A percentile compares a stretch with the other conserved stretches of the same genome.
These are phyloP conservation scores for Beauveria caledonica DNA, from an alignment of 2,329 filamentous ascomycete genomes.

Conservation along the genomic window DNA sequence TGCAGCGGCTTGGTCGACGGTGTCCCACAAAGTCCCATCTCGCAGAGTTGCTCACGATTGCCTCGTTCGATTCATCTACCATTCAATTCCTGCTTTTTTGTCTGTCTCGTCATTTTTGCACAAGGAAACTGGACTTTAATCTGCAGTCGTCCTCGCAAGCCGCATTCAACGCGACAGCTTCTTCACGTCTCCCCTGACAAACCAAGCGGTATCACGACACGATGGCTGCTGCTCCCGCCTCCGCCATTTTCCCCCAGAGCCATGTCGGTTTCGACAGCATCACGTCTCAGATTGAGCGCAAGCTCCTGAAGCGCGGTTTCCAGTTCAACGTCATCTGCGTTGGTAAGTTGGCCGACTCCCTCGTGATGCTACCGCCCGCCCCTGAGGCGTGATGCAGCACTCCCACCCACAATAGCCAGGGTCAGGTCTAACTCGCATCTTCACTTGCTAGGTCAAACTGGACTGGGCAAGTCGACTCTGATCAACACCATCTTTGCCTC, in stretches of 20 bases:
- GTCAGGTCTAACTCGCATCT: constrained; percentile 13
- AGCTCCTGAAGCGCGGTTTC: constrained; percentile 98
- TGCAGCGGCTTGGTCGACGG: constrained; percentile 9
- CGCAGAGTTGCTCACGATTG: constrained; percentile 9
- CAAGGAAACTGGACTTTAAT: not conserved
- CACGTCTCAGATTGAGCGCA: constrained; percentile 98
- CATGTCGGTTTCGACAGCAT: constrained; percentile 99
- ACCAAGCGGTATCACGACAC: constrained; percentile 9
- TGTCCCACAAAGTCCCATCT: constrained; percentile 12
- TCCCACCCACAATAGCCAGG: constrained; percentile 4
- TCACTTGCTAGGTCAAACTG: constrained; percentile 70
- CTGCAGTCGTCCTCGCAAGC: not conserved
- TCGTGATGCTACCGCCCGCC: not conserved
- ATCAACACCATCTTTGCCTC: constrained; percentile 99
- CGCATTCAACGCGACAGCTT: not conserved
- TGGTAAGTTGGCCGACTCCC: constrained; percentile 51
- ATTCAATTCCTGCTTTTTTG: constrained; percentile 1
- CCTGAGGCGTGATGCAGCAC: constrained; percentile 13
- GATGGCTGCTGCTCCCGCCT: constrained; percentile 57
- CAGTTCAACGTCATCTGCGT: constrained; percentile 99
- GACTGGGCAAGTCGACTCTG: constrained; percentile 95
- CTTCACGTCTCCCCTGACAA: not conserved
- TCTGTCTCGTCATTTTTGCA: constrained; percentile 8
- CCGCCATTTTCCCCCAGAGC: constrained; percentile 80
- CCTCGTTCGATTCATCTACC: constrained; percentile 4